Base-by-base conservation (phyloP, 176 grass and related monocot genomes). In the Oryza brachyantha region DNA sequence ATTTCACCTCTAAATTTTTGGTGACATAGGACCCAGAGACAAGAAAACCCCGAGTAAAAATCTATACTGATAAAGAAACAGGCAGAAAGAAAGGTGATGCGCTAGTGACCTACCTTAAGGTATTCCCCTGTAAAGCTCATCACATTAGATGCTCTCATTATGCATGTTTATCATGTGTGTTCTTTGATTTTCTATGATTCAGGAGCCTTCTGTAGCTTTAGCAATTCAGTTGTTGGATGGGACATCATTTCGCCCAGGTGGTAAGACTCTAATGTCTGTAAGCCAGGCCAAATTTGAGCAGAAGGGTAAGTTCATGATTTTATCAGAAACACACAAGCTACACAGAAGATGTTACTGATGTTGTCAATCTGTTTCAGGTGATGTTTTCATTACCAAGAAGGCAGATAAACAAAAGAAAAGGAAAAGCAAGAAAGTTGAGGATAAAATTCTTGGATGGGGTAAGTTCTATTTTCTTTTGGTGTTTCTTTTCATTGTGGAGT, bases 391-490 rank as follows among this genome's bases (percentile, higher is more conserved):
- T 60, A 19, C 90, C 74, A 99, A 93, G 78, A 94, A 93, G 69
- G 54, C 70, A 34, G 96, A 99, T 86, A 99, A 92, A 58, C 85
- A 87, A 66, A 99, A 89, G 81, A 99, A 99, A 86, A 95, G 73
- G 88, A 98, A 95, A 90, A 68, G 68, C 38, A 98, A 91, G 79
- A 93, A 83, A 46, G 90, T 95, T 75, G 90, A 93, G 79, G 85
- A 95, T 79, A 99, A 93, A 81, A 92, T 95, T 79, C 90, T 99
- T 81, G 90, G 96, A 87, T 99, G 92, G 96, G 92, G 92, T 99
- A 93, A 87, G 81, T 78, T 85, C 19, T 62, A 58, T 77, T 10
- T 59, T 64, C 35, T 70, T n/a, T n/a, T n/a, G n/a, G n/a, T n/a
- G n/a, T n/a, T n/a, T n/a, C n/a, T n/a, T n/a, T n/a, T n/a, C n/a